A percentile compares a stretch with the other conserved stretches of the same genome.
phyloP scores from a whole-genome alignment of 179 eudicot genomes.

The Actinidia chinensis region DNA sequence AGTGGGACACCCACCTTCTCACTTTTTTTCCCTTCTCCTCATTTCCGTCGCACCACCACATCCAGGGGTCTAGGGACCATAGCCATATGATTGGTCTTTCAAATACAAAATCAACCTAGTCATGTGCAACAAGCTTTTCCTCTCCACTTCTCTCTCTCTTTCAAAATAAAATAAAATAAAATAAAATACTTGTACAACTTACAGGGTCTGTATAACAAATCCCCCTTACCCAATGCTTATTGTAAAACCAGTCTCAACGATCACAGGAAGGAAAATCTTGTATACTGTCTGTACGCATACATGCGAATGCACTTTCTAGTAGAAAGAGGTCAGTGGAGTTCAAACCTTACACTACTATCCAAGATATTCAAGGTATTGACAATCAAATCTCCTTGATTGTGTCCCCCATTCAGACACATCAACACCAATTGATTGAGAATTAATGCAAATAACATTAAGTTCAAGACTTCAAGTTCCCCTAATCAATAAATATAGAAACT shows the following conservation, averaged over 20 bases:
- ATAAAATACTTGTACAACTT: too few relatives aligned
- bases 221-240: not conserved
- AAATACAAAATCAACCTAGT: not conserved
- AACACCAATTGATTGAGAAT: not conserved
- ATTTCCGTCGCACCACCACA: not conserved
- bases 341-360: too few relatives aligned
- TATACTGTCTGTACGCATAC: not conserved
- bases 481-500: too few relatives aligned
- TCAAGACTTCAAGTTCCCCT: not conserved
- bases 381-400: constrained; percentile 1
- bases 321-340: too few relatives aligned
- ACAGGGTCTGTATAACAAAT: not conserved
- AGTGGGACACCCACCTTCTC: not conserved
- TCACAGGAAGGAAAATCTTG: not conserved
- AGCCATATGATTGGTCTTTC: not conserved
- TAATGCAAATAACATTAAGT: not conserved
- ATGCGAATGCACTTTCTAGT: not conserved
- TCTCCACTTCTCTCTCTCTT: not conserved
- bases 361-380: too few relatives aligned
- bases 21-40: not conserved
- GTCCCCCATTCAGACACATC: not conserved
- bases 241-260: not conserved
- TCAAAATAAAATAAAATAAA: too few relatives aligned
- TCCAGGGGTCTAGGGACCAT: not conserved
- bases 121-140: not conserved